These are phyloP conservation scores for Bocquillonia castaneifolia DNA, from an alignment of 441 rosid species.

Conservation along the genomic window DNA sequence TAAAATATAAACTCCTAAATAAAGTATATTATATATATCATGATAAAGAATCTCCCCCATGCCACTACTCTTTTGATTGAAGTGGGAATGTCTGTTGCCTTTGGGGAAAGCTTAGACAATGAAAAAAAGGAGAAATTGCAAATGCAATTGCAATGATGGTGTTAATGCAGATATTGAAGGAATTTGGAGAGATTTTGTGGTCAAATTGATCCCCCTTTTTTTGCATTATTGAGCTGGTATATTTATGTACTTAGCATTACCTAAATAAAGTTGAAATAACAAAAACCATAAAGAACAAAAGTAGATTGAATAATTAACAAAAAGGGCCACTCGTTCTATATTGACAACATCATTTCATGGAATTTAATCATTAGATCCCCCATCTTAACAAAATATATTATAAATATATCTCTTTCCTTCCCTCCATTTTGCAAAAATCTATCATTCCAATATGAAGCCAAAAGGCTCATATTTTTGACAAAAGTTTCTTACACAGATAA, in stretches of 20 bases:
- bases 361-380: slow-evolving; percentile 32
- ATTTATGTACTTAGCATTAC: slow-evolving; percentile 21
- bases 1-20: slow-evolving; percentile 16
- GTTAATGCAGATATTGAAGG: slow-evolving; percentile 24
- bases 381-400: slow-evolving; percentile 1
- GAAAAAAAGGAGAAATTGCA: slow-evolving; percentile 17
- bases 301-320: slow-evolving; percentile 19
- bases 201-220: slow-evolving; percentile 32
- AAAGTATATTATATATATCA: neutral
- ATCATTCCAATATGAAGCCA: slow-evolving; percentile 32
- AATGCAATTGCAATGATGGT: slow-evolving; percentile 39
- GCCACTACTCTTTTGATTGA: slow-evolving; percentile 25
- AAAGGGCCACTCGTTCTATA: slow-evolving; percentile 20
- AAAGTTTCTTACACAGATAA: slow-evolving; percentile 36
- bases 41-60: slow-evolving; percentile 16
- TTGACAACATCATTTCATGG: slow-evolving; percentile 28
- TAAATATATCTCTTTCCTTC: neutral
- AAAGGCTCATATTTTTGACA: slow-evolving; percentile 28
- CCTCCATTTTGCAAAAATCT: slow-evolving; percentile 35
- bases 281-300: neutral
- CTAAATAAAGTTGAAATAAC: slow-evolving; percentile 9
- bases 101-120: slow-evolving; percentile 28
- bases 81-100: slow-evolving; percentile 31
- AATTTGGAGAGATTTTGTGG: slow-evolving; percentile 21
- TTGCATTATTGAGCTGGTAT: slow-evolving; percentile 37